A percentile compares a stretch with the other conserved stretches of the same genome.
Conservation (phyloP, 129 eudicot genomes). For the Centrapalus pauciflorus region DNA sequence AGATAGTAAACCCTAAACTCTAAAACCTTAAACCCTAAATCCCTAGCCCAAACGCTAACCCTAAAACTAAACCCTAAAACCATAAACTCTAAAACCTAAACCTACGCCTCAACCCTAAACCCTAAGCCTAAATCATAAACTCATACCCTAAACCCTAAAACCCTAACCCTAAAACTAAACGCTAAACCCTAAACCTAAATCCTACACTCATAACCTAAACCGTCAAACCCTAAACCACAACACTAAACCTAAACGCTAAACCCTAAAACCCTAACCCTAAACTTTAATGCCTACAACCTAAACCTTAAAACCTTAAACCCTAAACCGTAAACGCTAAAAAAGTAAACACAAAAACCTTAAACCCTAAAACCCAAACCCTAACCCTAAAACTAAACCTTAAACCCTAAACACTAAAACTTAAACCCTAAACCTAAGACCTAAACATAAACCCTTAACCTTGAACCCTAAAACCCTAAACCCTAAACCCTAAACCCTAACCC, state of each 20-base stretch:
- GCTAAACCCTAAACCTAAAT: conserved; percentile 31
- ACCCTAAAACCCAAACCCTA: conserved; percentile 30
- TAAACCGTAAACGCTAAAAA: too few species aligned
- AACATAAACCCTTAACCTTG: conserved; percentile 27
- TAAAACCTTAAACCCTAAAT: too few species aligned
- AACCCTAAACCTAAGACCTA: conserved; percentile 36
- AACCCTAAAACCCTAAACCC: conserved; percentile 37
- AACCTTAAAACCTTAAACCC: conserved; percentile 20
- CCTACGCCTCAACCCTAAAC: conserved; percentile 29
- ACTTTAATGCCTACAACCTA: conserved; percentile 18
- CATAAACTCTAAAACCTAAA: conserved; percentile 25
- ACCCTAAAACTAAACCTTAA: conserved; percentile 32
- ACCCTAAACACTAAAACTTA: conserved; percentile 29
- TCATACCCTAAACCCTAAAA: conserved; percentile 31
- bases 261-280: conserved; percentile 24
- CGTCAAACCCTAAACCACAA: too few species aligned
- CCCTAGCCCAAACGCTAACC: too few species aligned
- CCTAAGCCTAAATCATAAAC: conserved; percentile 33
- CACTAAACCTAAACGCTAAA: conserved; percentile 26
- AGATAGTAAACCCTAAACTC: too few species aligned
- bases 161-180: conserved; percentile 34
- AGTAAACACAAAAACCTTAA: conserved; percentile 20
- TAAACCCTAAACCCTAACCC: conserved; percentile 34
- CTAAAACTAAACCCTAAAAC: too few species aligned
- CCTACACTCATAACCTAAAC: too few species aligned